Conservation (phyloP, 352 stramenopile species). For the Globisporangium spiculum region DNA sequence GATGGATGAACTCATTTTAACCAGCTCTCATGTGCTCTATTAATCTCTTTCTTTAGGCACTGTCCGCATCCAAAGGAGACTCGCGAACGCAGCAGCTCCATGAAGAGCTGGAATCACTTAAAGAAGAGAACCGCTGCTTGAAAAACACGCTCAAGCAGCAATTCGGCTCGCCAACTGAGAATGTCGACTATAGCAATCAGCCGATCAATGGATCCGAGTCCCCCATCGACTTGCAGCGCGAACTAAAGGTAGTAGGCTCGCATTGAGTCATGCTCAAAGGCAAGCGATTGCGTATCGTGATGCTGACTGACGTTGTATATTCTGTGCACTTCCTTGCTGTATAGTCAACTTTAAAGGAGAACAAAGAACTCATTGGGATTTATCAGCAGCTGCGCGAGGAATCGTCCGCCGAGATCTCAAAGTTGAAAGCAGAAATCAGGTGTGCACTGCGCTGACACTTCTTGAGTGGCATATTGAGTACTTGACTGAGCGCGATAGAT, state of each 20-base stretch:
- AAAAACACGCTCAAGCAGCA: slow-evolving; percentile 67
- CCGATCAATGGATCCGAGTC: slow-evolving; percentile 13
- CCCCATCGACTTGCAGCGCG: slow-evolving; percentile 41
- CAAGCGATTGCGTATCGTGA: not conserved
- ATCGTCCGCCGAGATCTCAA: slow-evolving; percentile 42
- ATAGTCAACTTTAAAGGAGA: slow-evolving; percentile 60
- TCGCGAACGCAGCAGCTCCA: slow-evolving; percentile 20
- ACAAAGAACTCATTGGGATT: slow-evolving; percentile 71
- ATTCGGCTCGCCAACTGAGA: slow-evolving; percentile 25
- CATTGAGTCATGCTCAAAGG: not conserved
- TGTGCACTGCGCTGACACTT: slow-evolving; percentile 14
- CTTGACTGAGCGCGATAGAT: not conserved
- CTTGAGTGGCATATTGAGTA: not conserved
- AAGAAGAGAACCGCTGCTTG: slow-evolving; percentile 61
- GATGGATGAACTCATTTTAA: not conserved
- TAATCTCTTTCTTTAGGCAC: not conserved
- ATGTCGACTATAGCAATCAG: slow-evolving; percentile 15
- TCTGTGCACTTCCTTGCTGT: not conserved
- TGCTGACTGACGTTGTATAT: not conserved
- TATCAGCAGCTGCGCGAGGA: slow-evolving; percentile 72
- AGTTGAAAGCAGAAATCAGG: slow-evolving; percentile 56
- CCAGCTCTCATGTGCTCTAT: not conserved
- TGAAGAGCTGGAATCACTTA: slow-evolving; percentile 46
- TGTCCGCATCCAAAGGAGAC: slow-evolving; percentile 20
- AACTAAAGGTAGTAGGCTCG: slow-evolving; percentile 32